These are phyloP conservation scores for Talaromyces stipitatus DNA, from an alignment of 495 filamentous ascomycete genomes.

Conservation along the genomic window DNA sequence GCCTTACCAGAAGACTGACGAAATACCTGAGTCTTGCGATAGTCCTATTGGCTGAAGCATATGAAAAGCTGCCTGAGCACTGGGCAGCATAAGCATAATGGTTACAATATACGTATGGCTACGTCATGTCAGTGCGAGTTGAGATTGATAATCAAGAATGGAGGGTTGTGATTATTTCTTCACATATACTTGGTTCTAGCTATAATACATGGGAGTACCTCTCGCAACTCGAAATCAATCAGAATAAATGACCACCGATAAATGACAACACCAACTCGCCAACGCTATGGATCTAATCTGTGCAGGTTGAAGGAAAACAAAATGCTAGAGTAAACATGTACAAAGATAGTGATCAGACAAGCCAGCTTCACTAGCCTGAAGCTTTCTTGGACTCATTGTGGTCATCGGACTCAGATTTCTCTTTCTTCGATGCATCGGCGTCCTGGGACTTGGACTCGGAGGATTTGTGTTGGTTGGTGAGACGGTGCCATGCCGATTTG, in stretches of 20 bases:
- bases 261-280: slow-evolving; percentile 9
- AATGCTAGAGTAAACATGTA: background rate
- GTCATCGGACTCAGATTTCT: slow-evolving; percentile 28
- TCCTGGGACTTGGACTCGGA: slow-evolving; percentile 17
- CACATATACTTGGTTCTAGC: background rate
- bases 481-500: slow-evolving; percentile 79
- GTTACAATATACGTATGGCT: background rate
- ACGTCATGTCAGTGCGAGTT: no score
- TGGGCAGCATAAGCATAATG: background rate
- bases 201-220: slow-evolving; percentile 4
- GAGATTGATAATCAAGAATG: background rate
- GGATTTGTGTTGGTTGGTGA: slow-evolving; percentile 67
- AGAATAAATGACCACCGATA: background rate
- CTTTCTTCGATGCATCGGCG: slow-evolving; percentile 23
- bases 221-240: background rate
- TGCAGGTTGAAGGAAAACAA: background rate
- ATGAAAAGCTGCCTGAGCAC: background rate
- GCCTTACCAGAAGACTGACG: background rate
- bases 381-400: slow-evolving; percentile 52
- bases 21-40: background rate
- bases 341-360: background rate
- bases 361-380: slow-evolving; percentile 33
- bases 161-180: background rate
- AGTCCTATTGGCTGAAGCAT: background rate
- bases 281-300: slow-evolving; percentile 6